phyloP scores from a whole-genome alignment of 2,329 filamentous ascomycete genomes.

The Chalaropsis ovoidea region DNA sequence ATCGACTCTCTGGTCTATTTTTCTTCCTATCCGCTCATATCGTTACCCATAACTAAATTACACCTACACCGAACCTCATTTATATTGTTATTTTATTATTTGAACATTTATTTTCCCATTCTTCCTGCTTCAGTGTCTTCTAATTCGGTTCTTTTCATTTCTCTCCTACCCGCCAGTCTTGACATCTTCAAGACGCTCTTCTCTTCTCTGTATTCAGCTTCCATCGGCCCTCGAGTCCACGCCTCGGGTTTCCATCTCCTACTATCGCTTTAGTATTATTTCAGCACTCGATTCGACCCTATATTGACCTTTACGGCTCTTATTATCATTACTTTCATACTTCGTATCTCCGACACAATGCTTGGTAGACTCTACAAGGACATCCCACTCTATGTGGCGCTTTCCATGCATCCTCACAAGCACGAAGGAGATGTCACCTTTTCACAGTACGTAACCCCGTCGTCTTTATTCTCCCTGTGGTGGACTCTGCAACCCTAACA shows the following conservation, averaged over 20 bases:
- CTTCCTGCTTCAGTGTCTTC: background rate
- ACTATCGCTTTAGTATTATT: conserved; percentile 3
- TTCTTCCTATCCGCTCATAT: conserved; percentile 2
- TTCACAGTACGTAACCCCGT: conserved; percentile 16
- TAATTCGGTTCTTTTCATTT: background rate
- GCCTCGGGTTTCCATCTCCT: background rate
- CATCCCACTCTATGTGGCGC: conserved; percentile 23
- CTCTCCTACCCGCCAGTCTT: background rate
- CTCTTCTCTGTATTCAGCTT: conserved; percentile 2
- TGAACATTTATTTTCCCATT: background rate
- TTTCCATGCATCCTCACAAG: conserved; percentile 24
- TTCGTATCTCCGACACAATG: conserved; percentile 10
- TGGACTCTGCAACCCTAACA: background rate
- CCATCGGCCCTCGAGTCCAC: background rate
- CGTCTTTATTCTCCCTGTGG: background rate
- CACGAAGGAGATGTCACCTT: conserved; percentile 20
- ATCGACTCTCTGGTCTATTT: background rate
- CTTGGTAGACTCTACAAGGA: conserved; percentile 7
- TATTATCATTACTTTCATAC: conserved; percentile 1
- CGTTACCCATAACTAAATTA: background rate
- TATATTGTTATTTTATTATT: conserved; percentile 5
- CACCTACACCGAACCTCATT: conserved; percentile 12
- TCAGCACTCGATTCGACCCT: background rate
- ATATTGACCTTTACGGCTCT: background rate
- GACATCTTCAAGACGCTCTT: background rate